phyloP scores from a whole-genome alignment of 1,284 basidiomycete genomes.

The Moesziomyces antarcticus region DNA sequence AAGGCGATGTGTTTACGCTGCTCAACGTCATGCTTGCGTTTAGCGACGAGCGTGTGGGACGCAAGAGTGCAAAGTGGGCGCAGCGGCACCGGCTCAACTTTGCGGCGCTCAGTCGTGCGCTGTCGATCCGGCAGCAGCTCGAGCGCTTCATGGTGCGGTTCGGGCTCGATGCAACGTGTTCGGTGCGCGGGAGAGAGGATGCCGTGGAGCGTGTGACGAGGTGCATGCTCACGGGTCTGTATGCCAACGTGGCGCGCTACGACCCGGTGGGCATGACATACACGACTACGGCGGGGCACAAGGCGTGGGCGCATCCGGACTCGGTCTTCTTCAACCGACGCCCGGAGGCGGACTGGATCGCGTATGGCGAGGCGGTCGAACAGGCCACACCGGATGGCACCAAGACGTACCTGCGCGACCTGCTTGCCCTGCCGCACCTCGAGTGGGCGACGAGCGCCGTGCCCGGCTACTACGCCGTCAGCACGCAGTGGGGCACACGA shows the following conservation, averaged over 20 bases:
- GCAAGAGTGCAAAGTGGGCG: conserved; percentile 86
- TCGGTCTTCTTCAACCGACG: conserved; percentile 94
- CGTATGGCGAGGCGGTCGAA: conserved; percentile 93
- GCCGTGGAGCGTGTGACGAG: conserved; percentile 73
- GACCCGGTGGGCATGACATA: conserved; percentile 73
- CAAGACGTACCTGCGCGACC: conserved; percentile 76
- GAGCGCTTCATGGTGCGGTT: conserved; percentile 92
- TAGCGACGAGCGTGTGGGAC: conserved; percentile 75
- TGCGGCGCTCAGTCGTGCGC: conserved; percentile 87
- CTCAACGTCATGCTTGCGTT: conserved; percentile 96
- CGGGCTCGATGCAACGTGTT: conserved; percentile 70
- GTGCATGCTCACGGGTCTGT: conserved; percentile 91
- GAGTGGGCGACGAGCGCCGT: conserved; percentile 66
- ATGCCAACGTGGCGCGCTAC: conserved; percentile 82
- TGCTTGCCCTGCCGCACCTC: conserved; percentile 68
- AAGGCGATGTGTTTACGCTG: conserved; percentile 93
- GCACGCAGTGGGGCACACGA: conserved; percentile 1
- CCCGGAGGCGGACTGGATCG: conserved; percentile 87
- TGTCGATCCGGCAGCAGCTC: conserved; percentile 90
- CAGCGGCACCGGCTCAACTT: conserved; percentile 91
- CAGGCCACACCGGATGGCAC: background rate
- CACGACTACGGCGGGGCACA: conserved; percentile 80
- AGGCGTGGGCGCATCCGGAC: conserved; percentile 83
- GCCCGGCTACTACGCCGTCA: conserved; percentile 22
- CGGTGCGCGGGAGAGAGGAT: conserved; percentile 74